Evolutionary conservation across 2,329 filamentous ascomycete genomes (phyloP).

Genomic region (Fusarium buharicum): DNA sequence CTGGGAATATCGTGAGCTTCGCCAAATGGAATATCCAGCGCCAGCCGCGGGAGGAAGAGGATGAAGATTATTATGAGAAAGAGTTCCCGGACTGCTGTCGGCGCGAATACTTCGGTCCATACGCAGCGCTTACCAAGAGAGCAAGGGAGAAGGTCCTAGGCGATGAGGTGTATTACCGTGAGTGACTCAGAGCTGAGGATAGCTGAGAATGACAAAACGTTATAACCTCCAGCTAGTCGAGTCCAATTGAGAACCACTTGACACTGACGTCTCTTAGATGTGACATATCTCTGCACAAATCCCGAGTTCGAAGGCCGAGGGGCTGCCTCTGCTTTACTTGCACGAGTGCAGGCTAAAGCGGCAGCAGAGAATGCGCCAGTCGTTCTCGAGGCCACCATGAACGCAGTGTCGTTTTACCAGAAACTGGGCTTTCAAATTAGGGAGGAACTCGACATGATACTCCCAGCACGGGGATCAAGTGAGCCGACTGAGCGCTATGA

Average conservation of each 20-base stretch:
- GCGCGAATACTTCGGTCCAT: conserved; percentile 49
- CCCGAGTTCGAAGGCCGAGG: conserved; percentile 50
- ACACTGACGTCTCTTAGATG: conserved; percentile 45
- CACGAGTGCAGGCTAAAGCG: conserved; percentile 49
- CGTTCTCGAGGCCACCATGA: conserved; percentile 54
- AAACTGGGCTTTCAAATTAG: conserved; percentile 50
- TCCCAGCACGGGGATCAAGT: conserved; percentile 47
- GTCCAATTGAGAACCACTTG: not conserved
- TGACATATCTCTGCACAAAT: conserved; percentile 55
- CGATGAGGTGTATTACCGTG: conserved; percentile 50
- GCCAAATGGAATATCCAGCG: conserved; percentile 51
- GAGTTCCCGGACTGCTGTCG: conserved; percentile 47
- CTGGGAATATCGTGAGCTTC: conserved; percentile 49
- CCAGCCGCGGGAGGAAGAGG: conserved; percentile 19
- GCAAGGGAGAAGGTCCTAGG: conserved; percentile 49
- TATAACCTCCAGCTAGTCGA: not conserved
- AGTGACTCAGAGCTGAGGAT: conserved; percentile 40
- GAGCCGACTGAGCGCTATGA: conserved; percentile 49
- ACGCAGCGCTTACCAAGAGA: conserved; percentile 47
- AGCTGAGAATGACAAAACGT: not conserved
- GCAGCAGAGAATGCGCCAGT: conserved; percentile 48
- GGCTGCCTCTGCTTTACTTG: conserved; percentile 50
- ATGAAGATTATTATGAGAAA: conserved; percentile 38
- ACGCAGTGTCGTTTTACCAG: conserved; percentile 53
- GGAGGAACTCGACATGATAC: conserved; percentile 50